phyloP scores from a whole-genome alignment of 2,329 filamentous ascomycete genomes.

The Botrytis pseudocinerea region DNA sequence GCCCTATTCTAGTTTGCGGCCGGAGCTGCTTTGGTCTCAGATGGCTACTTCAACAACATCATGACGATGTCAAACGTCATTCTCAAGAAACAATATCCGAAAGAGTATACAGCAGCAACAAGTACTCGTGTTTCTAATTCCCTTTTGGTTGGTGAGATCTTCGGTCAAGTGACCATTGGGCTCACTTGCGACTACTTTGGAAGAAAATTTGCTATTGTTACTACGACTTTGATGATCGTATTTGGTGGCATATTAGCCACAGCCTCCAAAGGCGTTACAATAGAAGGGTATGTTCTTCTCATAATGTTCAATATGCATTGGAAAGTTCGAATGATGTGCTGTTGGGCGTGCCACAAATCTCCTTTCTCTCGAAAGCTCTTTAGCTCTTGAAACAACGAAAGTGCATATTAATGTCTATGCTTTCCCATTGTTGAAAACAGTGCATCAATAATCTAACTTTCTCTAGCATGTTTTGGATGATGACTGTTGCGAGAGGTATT shows the following conservation, averaged over 20 bases:
- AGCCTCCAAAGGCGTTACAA: slow-evolving; percentile 47
- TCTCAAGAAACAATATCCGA: slow-evolving; percentile 36
- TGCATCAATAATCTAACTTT: not conserved
- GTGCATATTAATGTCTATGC: not conserved
- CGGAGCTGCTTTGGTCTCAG: slow-evolving; percentile 40
- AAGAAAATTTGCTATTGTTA: slow-evolving; percentile 48
- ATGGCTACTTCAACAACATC: slow-evolving; percentile 43
- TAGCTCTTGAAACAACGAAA: not conserved
- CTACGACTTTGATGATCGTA: slow-evolving; percentile 49
- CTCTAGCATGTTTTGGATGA: slow-evolving; percentile 53
- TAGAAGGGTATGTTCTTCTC: slow-evolving; percentile 37
- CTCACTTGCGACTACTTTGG: slow-evolving; percentile 49
- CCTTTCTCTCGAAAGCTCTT: not conserved
- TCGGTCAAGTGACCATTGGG: slow-evolving; percentile 46
- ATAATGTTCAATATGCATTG: not conserved
- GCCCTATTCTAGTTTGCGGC: slow-evolving; percentile 33
- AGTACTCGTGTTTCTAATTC: slow-evolving; percentile 46
- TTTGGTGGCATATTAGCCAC: slow-evolving; percentile 48
- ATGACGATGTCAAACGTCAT: slow-evolving; percentile 43
- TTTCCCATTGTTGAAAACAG: not conserved
- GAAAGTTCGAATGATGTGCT: rapidly evolving
- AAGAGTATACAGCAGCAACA: slow-evolving; percentile 34
- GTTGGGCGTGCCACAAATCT: too few relatives aligned
- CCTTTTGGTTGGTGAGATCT: slow-evolving; percentile 46
- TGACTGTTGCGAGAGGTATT: slow-evolving; percentile 51